Evolutionary conservation across 2,329 filamentous ascomycete genomes (phyloP), one percentile per base, ranked within the genome.

Genomic region (Fusarium gaditjirri): DNA sequence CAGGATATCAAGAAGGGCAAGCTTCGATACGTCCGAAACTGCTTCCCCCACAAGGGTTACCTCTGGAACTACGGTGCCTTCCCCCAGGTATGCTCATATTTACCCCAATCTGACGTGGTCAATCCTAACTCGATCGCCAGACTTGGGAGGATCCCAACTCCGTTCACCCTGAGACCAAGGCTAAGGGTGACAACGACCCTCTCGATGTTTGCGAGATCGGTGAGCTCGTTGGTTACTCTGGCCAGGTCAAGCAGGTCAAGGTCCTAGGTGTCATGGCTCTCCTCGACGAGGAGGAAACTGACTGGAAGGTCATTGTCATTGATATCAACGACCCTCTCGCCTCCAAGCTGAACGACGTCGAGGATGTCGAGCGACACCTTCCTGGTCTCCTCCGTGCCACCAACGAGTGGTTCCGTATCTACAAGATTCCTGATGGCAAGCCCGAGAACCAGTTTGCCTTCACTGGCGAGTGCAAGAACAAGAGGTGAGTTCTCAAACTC

Each of bases 371-470:
- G 90, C 92, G 95, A 82, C 96, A 98, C 88, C 92, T 99, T 65
- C 96, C 96, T 69, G 96, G 96, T 79, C 94, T 99, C 68, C 90
- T 99, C 83, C 93, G 96, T 77, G 96, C 96, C 82, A 98, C 95
- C 82, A 99, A 99, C 83, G 96, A 99, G 89, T 99, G 96, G 96
- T 99, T 99, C 94, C 94, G 96, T 85, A 99, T 99, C 91, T 99
- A 99, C 93, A 99, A 99, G 90, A 99, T 99, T 86, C 96, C 96
- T 82, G 96, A 99, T 83, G 96, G 96, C 89, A 99, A 99, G 94
- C 95, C 95, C 80, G 96, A 99, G 93, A 99, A 99, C 91, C 96
- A 98, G 88, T 99, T 99, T 82, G 96, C 96, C 80, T 99, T 99
- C 89, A 98, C 95, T 68, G 96, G 96, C 88, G 96, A 99, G 89